Conservation (phyloP, 1,284 basidiomycete genomes). For the Sporisorium reilianum region DNA sequence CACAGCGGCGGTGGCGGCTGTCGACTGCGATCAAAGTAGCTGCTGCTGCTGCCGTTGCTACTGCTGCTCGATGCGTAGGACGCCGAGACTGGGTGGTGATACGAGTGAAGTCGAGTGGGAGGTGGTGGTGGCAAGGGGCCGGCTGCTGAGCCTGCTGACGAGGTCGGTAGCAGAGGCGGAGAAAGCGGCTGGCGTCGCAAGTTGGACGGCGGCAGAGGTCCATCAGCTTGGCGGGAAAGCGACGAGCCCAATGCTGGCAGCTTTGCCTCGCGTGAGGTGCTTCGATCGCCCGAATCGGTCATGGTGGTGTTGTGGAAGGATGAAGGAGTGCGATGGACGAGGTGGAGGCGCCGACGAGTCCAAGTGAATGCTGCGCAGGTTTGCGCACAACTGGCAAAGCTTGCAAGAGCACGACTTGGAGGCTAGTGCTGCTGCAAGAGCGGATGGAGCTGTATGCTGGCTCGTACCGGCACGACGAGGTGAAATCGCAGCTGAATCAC, state of each 20-base stretch:
- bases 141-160: constrained; percentile 11
- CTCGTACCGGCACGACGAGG: background rate
- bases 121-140: constrained; percentile 32
- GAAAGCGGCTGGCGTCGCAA: constrained; percentile 22
- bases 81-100: constrained; percentile 49
- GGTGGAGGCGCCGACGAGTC: background rate
- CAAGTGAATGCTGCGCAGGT: background rate
- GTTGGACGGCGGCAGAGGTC: constrained; percentile 7
- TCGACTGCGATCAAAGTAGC: constrained; percentile 26
- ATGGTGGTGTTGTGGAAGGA: constrained; percentile 7
- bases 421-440: background rate
- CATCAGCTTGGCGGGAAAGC: constrained; percentile 15
- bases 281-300: constrained; percentile 16
- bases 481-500: background rate
- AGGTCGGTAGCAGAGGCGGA: constrained; percentile 19
- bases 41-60: constrained; percentile 5
- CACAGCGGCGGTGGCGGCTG: constrained; percentile 27
- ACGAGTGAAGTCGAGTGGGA: constrained; percentile 39
- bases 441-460: constrained; percentile 1
- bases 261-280: constrained; percentile 8
- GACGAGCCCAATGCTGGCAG: constrained; percentile 25
- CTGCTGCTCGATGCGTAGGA: constrained; percentile 33
- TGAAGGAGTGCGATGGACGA: background rate
- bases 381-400: background rate
- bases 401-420: background rate